These are phyloP conservation scores for Russula ochroleuca DNA, from an alignment of 768 basidiomycete species.

Conservation along the genomic window DNA sequence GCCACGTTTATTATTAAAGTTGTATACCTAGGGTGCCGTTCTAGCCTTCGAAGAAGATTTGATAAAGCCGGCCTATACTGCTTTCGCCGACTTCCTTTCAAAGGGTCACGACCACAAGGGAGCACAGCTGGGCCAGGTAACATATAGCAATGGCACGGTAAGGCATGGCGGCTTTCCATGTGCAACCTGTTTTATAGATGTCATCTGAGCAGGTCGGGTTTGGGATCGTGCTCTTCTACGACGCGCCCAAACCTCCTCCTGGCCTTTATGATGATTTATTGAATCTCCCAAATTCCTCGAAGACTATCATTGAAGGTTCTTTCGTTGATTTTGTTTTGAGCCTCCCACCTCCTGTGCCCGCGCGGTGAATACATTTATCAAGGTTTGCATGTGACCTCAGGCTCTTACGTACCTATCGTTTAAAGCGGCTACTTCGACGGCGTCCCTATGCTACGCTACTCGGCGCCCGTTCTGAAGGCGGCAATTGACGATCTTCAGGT, in stretches of 20 bases:
- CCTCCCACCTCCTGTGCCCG: conserved; percentile 5
- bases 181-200: conserved; percentile 29
- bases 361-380: conserved; percentile 25
- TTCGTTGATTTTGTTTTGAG: conserved; percentile 37
- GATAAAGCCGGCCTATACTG: not conserved
- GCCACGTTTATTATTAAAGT: not conserved
- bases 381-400: too few species aligned
- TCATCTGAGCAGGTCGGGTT: not conserved
- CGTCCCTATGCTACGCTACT: conserved; percentile 4
- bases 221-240: conserved; percentile 44
- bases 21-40: not conserved
- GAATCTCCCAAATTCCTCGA: conserved; percentile 35
- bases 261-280: conserved; percentile 48
- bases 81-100: not conserved
- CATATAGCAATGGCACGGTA: conserved; percentile 9
- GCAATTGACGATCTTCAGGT: conserved; percentile 4
- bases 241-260: conserved; percentile 43
- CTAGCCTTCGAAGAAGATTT: conserved; percentile 3
- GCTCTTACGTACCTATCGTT: not conserved
- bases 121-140: conserved; percentile 2
- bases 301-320: conserved; percentile 36
- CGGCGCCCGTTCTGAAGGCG: not conserved
- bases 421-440: not conserved
- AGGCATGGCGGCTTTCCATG: conserved; percentile 36
- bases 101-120: conserved; percentile 11